Base-by-base conservation (phyloP, 495 filamentous ascomycete genomes). In the Pseudomonodictys pantanalensis region DNA sequence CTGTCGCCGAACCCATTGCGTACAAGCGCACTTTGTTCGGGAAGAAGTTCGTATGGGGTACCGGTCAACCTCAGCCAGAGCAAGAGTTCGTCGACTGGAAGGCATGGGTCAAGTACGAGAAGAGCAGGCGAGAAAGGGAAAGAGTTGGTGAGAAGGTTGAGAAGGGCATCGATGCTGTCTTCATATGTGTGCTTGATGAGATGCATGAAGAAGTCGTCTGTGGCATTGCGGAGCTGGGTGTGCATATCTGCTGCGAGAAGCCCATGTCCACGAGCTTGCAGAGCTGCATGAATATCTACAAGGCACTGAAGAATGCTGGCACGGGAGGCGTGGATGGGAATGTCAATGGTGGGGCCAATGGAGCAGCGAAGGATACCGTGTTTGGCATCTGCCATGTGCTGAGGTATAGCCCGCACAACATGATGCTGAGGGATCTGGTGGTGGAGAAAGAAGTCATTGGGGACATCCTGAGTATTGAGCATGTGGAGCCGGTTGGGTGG, bases 221-320 rank as follows among this genome's bases (percentile, higher is more conserved):
- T 12, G 86, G 80, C 0, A 76, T 95, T 28, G 84, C 86, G 2
- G 78, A 80, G 2, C 76, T 95, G 4, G 55, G 50, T 15, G 32
- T 69, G n/a, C 91, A 96, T 70, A 84, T 97, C 52, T 86, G 97
- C 75, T 92, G 91, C 76, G 95, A 98, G 76, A 98, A 98, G 72
- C 93, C 93, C 0, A 76, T 98, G 17, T 89, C 90, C 1, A 88
- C 88, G 1, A 88, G 79, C 0, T 76, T 97, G 12, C 62, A 77
- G 22, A 89, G 92, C 50, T 96, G 91, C 70, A 71, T 92, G 6
- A 72, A 72, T 15, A 89, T 96, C 49, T 89, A 90, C 65, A 74
- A 78, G 9, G 78, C 84, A 1, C 62, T 89, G 23, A 68, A 18
- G 72, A 73, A 33, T 68, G 77, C 15, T 18, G 55, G 6, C 41